Percentiles rank a stretch among this genome's conserved stretches.
These are phyloP conservation scores for Apocynum venetum DNA, from an alignment of 257 asterid species.

Conservation along the genomic window DNA sequence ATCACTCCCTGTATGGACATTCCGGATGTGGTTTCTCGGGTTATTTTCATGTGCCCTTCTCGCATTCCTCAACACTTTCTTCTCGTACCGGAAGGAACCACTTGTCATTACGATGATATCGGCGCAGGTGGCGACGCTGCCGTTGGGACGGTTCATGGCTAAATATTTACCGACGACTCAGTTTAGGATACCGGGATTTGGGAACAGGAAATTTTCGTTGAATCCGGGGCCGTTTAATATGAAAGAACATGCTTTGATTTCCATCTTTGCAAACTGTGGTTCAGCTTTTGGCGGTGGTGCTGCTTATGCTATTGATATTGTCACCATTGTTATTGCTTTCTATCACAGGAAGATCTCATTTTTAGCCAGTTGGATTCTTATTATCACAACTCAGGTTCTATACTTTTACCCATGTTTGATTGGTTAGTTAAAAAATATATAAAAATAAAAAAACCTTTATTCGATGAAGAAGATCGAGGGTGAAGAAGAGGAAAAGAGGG, in stretches of 20 bases:
- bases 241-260: slow-evolving; percentile 9
- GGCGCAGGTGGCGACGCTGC: slow-evolving; percentile 4
- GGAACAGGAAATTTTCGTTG: not conserved
- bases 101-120: not conserved
- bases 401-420: too few relatives aligned
- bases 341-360: slow-evolving; percentile 8
- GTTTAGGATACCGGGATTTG: not conserved
- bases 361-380: slow-evolving; percentile 4
- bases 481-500: too few relatives aligned
- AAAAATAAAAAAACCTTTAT: too few relatives aligned
- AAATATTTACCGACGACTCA: not conserved
- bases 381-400: slow-evolving; percentile 9
- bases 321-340: slow-evolving; percentile 2
- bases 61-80: slow-evolving; percentile 2
- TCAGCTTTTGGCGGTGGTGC: not conserved
- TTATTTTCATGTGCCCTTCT: not conserved
- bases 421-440: too few relatives aligned
- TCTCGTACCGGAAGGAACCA: not conserved
- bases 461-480: too few relatives aligned
- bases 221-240: slow-evolving; percentile 11
- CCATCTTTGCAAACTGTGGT: slow-evolving; percentile 4
- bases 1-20: slow-evolving; percentile 3
- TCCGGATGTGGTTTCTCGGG: slow-evolving; percentile 12
- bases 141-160: not conserved
- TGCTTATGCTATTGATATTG: slow-evolving; percentile 7